A percentile compares a stretch with the other conserved stretches of the same genome.
Evolutionary conservation across 768 basidiomycete species (phyloP).

Genomic region (Strobilomyces confusus): DNA sequence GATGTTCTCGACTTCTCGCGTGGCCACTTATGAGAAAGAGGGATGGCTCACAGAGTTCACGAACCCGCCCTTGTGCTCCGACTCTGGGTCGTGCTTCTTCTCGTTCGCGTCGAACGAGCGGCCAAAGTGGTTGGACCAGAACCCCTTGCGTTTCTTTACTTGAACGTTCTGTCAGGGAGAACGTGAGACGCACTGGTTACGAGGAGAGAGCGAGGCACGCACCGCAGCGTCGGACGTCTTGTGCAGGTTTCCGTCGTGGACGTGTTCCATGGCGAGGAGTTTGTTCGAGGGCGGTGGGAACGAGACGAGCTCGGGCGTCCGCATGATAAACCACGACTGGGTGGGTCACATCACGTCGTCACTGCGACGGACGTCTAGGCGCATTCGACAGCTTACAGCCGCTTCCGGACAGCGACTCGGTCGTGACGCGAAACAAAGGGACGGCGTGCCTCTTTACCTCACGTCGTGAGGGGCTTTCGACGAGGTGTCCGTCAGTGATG

Average conservation of each 20-base stretch:
- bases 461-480: not conserved
- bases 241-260: not conserved
- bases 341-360: not conserved
- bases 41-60: conserved; percentile 5
- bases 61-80: conserved; percentile 3
- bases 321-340: conserved; percentile 2
- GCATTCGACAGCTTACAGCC: not conserved
- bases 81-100: not conserved
- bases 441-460: not conserved
- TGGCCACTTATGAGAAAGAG: conserved; percentile 1
- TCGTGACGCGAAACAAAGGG: too few species aligned
- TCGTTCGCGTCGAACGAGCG: not conserved
- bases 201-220: not conserved
- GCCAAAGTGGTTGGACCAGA: conserved; percentile 9
- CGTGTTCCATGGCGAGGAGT: conserved; percentile 2
- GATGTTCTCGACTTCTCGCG: conserved; percentile 2
- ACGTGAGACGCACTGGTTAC: not conserved
- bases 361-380: conserved; percentile 1
- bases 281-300: not conserved
- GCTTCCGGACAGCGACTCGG: too few species aligned
- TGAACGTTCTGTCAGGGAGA: conserved; percentile 3
- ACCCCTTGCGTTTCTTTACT: conserved; percentile 19
- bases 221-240: not conserved
- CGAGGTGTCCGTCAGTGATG: too few species aligned
- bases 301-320: not conserved